Conservation (phyloP, 306 rosid species). For the Leucaena leucocephala region DNA sequence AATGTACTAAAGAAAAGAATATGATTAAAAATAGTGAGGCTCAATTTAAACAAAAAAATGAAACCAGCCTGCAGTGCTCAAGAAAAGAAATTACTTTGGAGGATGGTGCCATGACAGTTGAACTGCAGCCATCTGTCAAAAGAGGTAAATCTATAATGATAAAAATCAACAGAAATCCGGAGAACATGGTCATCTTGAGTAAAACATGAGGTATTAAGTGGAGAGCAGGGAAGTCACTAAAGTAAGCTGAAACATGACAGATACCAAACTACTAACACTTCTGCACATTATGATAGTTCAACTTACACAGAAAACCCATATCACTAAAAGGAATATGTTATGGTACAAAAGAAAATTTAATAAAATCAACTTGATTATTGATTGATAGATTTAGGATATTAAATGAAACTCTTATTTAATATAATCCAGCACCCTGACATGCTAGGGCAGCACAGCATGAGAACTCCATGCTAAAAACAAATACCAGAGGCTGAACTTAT, state of each 20-base stretch:
- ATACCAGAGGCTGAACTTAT: slow-evolving; percentile 5
- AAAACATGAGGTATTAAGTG: background rate
- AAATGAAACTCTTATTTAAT: slow-evolving; percentile 2
- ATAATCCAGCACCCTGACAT: slow-evolving; percentile 13
- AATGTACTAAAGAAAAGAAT: slow-evolving; percentile 23
- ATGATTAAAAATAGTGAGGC: slow-evolving; percentile 28
- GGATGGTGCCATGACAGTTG: slow-evolving; percentile 34
- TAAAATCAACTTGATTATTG: slow-evolving; percentile 2
- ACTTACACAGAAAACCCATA: slow-evolving; percentile 1
- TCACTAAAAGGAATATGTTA: background rate
- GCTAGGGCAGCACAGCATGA: background rate
- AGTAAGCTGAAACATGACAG: background rate
- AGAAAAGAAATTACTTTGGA: slow-evolving; percentile 48
- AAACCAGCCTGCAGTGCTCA: slow-evolving; percentile 28
- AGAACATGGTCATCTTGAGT: slow-evolving; percentile 2
- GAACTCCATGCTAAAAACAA: slow-evolving; percentile 3
- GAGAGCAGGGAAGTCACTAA: background rate
- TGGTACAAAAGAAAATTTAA: background rate
- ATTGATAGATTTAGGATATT: slow-evolving; percentile 9
- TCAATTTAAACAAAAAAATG: slow-evolving; percentile 29
- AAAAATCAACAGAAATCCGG: slow-evolving; percentile 27
- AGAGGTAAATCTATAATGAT: slow-evolving; percentile 25
- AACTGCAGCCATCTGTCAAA: slow-evolving; percentile 49
- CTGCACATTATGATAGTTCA: slow-evolving; percentile 14
- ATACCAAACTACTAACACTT: slow-evolving; percentile 8